Conservation (phyloP, 805 yeast genomes). For the Zygosaccharomyces pseudorouxii region DNA sequence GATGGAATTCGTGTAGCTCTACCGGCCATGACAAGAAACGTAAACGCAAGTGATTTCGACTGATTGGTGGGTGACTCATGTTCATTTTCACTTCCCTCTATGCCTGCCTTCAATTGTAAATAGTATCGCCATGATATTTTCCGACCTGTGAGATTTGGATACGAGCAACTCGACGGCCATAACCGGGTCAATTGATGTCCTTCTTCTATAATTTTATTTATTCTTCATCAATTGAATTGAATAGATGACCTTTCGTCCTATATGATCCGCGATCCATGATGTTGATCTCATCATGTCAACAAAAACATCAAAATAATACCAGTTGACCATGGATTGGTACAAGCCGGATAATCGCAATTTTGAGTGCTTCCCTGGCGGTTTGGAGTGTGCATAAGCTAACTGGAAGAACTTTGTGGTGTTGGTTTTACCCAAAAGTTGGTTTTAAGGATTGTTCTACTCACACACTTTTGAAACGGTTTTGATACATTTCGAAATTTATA, state of each 20-base stretch:
- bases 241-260: not conserved
- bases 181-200: not conserved
- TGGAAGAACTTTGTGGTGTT: not conserved
- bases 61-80: conserved; percentile 17
- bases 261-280: not conserved
- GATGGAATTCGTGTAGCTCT: conserved; percentile 93
- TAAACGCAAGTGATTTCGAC: conserved; percentile 75
- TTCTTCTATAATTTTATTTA: not conserved
- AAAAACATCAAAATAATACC: not conserved
- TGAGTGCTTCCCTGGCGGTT: not conserved
- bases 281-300: not conserved
- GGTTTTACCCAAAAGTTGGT: not conserved
- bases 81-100: too few species aligned
- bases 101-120: not conserved
- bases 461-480: conserved; percentile 1
- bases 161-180: not conserved
- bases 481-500: not conserved
- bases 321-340: not conserved
- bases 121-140: not conserved
- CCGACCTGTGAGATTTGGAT: not conserved
- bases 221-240: not conserved
- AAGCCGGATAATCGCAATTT: not conserved
- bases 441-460: not conserved
- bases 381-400: not conserved
- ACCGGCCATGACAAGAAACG: conserved; percentile 95